Percentiles rank a stretch among this genome's conserved stretches.
phyloP scores from a whole-genome alignment of 495 filamentous ascomycete species.

The Hyphodiscus hymeniophilus region DNA sequence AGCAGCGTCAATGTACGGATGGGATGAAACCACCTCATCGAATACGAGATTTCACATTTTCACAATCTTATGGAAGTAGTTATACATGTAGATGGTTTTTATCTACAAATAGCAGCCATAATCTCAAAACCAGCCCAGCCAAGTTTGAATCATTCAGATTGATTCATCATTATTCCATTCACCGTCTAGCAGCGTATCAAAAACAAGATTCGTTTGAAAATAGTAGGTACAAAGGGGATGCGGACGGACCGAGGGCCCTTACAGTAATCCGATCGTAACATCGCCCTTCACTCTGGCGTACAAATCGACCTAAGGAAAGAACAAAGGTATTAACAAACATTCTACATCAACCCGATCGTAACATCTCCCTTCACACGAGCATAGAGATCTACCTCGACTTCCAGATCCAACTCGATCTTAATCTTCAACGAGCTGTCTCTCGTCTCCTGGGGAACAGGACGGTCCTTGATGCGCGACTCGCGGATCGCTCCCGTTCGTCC shows the following conservation, averaged over 20 bases:
- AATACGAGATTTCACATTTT: too few relatives aligned
- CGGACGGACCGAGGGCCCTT: background rate
- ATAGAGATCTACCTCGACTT: constrained; percentile 24
- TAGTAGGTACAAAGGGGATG: background rate
- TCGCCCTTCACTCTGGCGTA: constrained; percentile 24
- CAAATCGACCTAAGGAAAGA: background rate
- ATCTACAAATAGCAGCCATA: too few relatives aligned
- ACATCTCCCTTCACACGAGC: constrained; percentile 9
- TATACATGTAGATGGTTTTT: too few relatives aligned
- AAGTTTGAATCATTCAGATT: too few relatives aligned
- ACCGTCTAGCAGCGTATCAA: background rate
- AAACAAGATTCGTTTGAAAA: background rate
- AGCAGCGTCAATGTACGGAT: too few relatives aligned
- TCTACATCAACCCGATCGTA: constrained; percentile 9
- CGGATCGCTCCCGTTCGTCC: constrained; percentile 20
- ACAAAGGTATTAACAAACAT: background rate
- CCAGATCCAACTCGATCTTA: constrained; percentile 25
- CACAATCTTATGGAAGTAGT: too few relatives aligned
- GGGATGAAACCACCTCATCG: too few relatives aligned
- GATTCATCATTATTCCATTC: background rate
- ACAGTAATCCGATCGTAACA: constrained; percentile 23
- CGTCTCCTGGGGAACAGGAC: constrained; percentile 14
- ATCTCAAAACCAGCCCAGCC: too few relatives aligned
- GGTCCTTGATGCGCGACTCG: constrained; percentile 23
- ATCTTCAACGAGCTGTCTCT: constrained; percentile 23